A percentile compares a stretch with the other conserved stretches of the same genome.
Conservation (phyloP, 116 monocot genomes). For the Zostera marina region DNA sequence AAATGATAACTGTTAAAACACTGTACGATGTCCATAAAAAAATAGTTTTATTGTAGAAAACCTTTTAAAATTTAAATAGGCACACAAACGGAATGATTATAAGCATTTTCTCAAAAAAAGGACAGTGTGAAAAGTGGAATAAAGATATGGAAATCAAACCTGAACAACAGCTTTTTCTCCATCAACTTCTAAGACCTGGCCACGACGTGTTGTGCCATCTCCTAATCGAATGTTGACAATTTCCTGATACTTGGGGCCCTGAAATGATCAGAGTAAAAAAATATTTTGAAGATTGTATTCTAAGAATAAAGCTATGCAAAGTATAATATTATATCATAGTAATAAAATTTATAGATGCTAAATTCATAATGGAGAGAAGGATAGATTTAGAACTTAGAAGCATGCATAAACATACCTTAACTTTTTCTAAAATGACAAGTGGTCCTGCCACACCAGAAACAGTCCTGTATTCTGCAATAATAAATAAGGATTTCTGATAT, state of each 20-base stretch:
- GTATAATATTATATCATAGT: background rate
- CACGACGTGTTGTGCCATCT: slow-evolving; percentile 93
- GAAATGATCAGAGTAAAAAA: slow-evolving; percentile 1
- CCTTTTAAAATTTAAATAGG: too few species aligned
- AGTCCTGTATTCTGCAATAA: slow-evolving; percentile 74
- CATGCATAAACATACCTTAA: slow-evolving; percentile 40
- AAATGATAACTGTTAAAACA: too few species aligned
- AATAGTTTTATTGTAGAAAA: too few species aligned
- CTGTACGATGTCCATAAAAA: too few species aligned
- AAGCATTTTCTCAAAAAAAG: background rate
- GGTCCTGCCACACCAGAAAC: slow-evolving; percentile 96
- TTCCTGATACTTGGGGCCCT: slow-evolving; percentile 99
- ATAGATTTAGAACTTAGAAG: background rate
- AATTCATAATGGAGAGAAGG: background rate
- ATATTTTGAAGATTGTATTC: background rate
- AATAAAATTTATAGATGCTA: background rate
- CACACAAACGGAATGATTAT: background rate
- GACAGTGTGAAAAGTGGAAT: background rate
- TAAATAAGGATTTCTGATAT: background rate
- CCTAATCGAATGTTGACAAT: slow-evolving; percentile 96
- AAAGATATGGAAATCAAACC: slow-evolving; percentile 23
- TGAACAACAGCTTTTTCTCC: slow-evolving; percentile 99
- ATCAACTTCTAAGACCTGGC: slow-evolving; percentile 98
- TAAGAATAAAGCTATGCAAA: background rate
- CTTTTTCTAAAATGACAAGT: slow-evolving; percentile 94